Base-by-base conservation (phyloP, 768 basidiomycete genomes). In the Tephrocybe sp. region DNA sequence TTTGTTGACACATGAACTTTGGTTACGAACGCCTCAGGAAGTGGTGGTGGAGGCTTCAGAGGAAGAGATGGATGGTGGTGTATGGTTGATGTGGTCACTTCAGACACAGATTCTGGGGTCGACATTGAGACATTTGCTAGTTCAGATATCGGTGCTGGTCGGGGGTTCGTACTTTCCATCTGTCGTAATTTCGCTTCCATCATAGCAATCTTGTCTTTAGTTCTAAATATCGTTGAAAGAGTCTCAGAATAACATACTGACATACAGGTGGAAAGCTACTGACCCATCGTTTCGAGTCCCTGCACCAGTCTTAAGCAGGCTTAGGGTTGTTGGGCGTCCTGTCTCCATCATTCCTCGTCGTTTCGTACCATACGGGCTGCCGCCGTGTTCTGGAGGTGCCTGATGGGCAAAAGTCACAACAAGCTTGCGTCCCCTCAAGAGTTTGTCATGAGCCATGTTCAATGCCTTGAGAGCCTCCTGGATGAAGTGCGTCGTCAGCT, bases 171-270 rank as follows among this genome's bases (percentile, higher is more conserved):
- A 43, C 67, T 63, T 59, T 84, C 82, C 79, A 97, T 83, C 55
- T 91, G 82, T 14, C 84, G 80, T 19, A 99, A 74, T 68, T 99
- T 99, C 2, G 96, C 96, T 69, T 99, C 97, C 79, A 98, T 88
- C 61, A 87, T 81, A 7, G 94, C 93, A 59, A 99, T 99, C 70
- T 98, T 97, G 59, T 84, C 85, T 39, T 79, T 72, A 1, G 91
- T 94, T 44, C 90, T 95, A 61, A 50, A 57, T 11, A 16, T 16
- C 11, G 40, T 60, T 60, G 23, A 7, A 49, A 44, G 33, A 49
- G 35, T 14, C 26, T 16, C 8, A 16, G 8, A 35, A 41, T n/a
- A 57, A 53, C 20, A 30, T 9, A 31, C n/a, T 34, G 22, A 33
- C 13, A 35, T 8, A 17, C 6, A 48, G 17, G 6, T 20, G 22